Percentiles rank a stretch among this genome's conserved stretches.
phyloP scores from a whole-genome alignment of 2,329 filamentous ascomycete species.

The Scolecobasidium constrictum region DNA sequence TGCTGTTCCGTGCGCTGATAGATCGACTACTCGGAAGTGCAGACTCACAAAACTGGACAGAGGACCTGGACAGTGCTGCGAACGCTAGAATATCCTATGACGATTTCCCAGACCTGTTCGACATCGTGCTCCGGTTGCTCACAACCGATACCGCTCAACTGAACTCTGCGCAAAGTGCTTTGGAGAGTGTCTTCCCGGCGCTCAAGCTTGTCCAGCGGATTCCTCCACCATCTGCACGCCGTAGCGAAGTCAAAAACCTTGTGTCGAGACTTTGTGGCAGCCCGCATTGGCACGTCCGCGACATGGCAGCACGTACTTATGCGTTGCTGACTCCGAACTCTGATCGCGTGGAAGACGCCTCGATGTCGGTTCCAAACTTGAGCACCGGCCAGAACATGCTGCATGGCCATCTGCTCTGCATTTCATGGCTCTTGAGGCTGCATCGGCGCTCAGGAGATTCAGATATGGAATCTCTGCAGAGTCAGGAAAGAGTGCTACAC shows the following conservation, averaged over 20 bases:
- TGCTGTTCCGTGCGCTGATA: constrained; percentile 78
- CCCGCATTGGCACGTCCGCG: constrained; percentile 68
- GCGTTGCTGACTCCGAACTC: constrained; percentile 20
- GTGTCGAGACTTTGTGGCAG: constrained; percentile 56
- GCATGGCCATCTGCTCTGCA: constrained; percentile 9
- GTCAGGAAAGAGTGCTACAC: background rate
- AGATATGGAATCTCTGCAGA: background rate
- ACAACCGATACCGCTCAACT: background rate
- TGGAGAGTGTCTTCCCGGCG: constrained; percentile 60
- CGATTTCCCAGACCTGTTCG: constrained; percentile 54
- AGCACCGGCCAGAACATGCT: constrained; percentile 2
- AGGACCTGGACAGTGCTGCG: constrained; percentile 31
- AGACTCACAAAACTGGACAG: constrained; percentile 47
- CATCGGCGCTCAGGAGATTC: background rate
- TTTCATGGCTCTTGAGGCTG: constrained; percentile 3
- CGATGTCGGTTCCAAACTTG: background rate
- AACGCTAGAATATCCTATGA: constrained; percentile 54
- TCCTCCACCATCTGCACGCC: constrained; percentile 49
- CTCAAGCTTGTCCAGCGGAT: constrained; percentile 70
- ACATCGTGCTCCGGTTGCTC: constrained; percentile 49
- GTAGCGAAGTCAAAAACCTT: constrained; percentile 43
- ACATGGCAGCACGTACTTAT: constrained; percentile 66
- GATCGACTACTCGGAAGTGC: constrained; percentile 67
- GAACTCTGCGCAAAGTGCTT: background rate
- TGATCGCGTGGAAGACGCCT: background rate